Conservation (phyloP, 345 rosid species). For the Aquilaria sinensis region DNA sequence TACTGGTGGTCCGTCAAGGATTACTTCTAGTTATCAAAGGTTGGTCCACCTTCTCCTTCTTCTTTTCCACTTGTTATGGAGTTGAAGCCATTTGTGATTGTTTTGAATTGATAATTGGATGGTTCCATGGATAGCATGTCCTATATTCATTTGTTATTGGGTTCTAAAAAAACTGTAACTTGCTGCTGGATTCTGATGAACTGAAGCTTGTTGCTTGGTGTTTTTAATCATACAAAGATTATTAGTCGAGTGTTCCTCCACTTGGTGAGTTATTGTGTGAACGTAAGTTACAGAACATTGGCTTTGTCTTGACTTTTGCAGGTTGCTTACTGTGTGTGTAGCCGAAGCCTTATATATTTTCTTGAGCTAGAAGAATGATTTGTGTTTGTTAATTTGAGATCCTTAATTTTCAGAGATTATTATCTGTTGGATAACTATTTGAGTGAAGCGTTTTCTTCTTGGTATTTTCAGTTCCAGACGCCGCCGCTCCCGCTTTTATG, state of each 20-base stretch:
- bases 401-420: too few species aligned
- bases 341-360: too few species aligned
- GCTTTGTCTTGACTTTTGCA: too few species aligned
- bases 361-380: too few species aligned
- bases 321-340: too few species aligned
- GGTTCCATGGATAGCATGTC: not conserved
- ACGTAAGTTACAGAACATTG: too few species aligned
- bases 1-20: conserved; percentile 46
- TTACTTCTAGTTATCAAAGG: conserved; percentile 72
- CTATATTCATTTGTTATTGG: not conserved
- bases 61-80: not conserved
- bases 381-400: too few species aligned
- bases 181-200: not conserved
- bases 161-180: not conserved
- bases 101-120: not conserved
- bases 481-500: conserved; percentile 69
- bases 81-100: not conserved
- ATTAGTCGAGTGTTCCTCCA: too few species aligned
- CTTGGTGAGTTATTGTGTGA: too few species aligned
- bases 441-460: conserved; percentile 10
- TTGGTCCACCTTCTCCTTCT: conserved; percentile 22
- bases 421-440: too few species aligned
- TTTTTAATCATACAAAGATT: too few species aligned
- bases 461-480: conserved; percentile 55
- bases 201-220: too few species aligned